phyloP scores from a whole-genome alignment of 148 eudicot genomes.

The Rhododendron ferrugineum region DNA sequence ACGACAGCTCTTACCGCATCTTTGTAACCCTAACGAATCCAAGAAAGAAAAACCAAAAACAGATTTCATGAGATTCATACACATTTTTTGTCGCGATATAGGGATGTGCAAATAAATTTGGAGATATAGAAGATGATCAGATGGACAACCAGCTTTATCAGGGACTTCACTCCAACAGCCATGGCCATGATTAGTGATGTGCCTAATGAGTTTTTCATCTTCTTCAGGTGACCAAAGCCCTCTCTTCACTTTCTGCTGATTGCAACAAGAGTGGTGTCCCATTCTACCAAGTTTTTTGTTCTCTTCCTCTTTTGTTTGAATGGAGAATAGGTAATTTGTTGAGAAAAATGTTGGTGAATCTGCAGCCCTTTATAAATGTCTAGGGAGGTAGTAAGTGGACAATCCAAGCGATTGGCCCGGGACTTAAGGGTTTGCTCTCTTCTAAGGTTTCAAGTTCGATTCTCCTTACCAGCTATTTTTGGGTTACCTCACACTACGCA shows the following conservation, averaged over 20 bases:
- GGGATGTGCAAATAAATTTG: background rate
- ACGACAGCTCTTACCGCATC: constrained; percentile 93
- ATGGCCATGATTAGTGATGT: constrained; percentile 75
- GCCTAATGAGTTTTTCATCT: constrained; percentile 76
- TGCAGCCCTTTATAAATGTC: constrained; percentile 1
- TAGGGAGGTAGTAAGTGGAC: background rate
- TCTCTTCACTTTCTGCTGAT: constrained; percentile 95
- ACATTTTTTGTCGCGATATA: background rate
- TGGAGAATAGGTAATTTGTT: background rate
- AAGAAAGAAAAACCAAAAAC: background rate
- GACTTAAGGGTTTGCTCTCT: too few relatives aligned
- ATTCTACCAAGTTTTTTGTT: constrained; percentile 13
- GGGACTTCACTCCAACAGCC: constrained; percentile 99
- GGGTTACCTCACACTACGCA: too few relatives aligned
- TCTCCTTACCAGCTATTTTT: background rate
- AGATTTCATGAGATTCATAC: background rate
- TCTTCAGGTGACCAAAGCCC: constrained; percentile 95
- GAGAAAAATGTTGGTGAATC: background rate
- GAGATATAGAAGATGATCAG: background rate
- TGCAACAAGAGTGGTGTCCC: constrained; percentile 96
- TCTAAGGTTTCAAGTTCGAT: too few relatives aligned
- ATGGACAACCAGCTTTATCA: constrained; percentile 75
- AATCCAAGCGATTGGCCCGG: too few relatives aligned
- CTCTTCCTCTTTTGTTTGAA: background rate
- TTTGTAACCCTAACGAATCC: constrained; percentile 57